Conservation (phyloP, 2,329 filamentous ascomycete species). For the Amphichorda felina region DNA sequence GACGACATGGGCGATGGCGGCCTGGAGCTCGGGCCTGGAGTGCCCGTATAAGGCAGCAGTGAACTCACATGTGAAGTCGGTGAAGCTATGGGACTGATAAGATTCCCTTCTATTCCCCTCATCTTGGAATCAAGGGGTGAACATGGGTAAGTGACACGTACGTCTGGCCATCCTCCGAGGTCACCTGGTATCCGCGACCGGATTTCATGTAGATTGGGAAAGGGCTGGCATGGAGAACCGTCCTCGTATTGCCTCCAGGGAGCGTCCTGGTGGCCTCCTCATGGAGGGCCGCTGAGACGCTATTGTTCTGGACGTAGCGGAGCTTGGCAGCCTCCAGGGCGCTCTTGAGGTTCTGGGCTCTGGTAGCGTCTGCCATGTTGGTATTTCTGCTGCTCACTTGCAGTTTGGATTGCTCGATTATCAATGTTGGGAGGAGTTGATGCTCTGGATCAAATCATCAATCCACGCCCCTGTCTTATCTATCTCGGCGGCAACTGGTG, state of each 20-base stretch:
- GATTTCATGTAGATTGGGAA: conserved; percentile 29
- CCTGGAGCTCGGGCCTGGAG: conserved; percentile 40
- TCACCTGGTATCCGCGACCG: conserved; percentile 20
- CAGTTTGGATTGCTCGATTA: no score
- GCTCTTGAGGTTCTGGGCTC: background rate
- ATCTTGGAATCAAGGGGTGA: background rate
- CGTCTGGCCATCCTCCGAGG: conserved; percentile 26
- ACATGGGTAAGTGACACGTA: conserved; percentile 7
- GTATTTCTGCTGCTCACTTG: background rate
- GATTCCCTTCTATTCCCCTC: no score
- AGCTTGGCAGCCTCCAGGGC: background rate
- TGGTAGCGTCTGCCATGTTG: background rate
- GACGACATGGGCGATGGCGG: conserved; percentile 32
- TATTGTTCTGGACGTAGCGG: conserved; percentile 20
- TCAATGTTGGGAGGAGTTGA: no score
- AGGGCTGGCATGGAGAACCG: conserved; percentile 27
- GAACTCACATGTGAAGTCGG: conserved; percentile 51
- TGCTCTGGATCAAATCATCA: no score
- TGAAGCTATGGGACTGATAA: conserved; percentile 33
- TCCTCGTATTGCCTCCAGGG: conserved; percentile 34
- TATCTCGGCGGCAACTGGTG: no score
- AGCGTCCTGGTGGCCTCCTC: conserved; percentile 21
- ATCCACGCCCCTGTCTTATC: no score
- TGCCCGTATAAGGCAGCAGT: conserved; percentile 57
- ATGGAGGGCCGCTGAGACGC: conserved; percentile 23